Evolutionary conservation across 257 asterid genomes (phyloP).

Genomic region (Solanum ossicruentum): DNA sequence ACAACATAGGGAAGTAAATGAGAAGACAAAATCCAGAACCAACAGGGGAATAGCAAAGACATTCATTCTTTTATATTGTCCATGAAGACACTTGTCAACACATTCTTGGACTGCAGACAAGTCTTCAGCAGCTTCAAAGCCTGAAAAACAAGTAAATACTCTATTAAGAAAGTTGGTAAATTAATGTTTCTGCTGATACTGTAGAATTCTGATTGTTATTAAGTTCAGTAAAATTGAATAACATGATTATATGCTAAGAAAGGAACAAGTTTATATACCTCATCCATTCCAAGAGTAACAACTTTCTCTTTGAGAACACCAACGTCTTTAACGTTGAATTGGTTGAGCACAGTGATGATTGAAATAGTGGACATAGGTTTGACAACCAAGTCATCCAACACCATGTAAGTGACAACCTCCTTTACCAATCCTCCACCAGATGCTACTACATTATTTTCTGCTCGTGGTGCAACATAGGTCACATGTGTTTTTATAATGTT

Average conservation of each 20-base stretch:
- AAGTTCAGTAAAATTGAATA: no score
- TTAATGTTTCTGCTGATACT: no score
- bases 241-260: no score
- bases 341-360: constrained; percentile 8
- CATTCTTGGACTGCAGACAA: neutral
- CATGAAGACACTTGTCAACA: constrained; percentile 1
- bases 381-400: constrained; percentile 20
- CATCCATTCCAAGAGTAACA: constrained; percentile 12
- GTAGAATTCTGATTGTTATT: no score
- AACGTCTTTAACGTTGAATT: constrained; percentile 5
- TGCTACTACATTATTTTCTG: neutral
- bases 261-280: neutral
- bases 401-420: constrained; percentile 16
- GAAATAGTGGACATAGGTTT: constrained; percentile 24
- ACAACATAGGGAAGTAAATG: neutral
- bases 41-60: neutral
- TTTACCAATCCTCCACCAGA: neutral
- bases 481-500: neutral
- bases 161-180: no score
- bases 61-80: neutral
- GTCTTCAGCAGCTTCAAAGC: constrained; percentile 3
- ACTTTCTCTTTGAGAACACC: constrained; percentile 17
- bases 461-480: neutral
- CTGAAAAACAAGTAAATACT: neutral
- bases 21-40: neutral